Evolutionary conservation across 1,284 basidiomycete species (phyloP), one percentile per base, ranked within the genome.

Genomic region (Melampsora abietis-canadensis): DNA sequence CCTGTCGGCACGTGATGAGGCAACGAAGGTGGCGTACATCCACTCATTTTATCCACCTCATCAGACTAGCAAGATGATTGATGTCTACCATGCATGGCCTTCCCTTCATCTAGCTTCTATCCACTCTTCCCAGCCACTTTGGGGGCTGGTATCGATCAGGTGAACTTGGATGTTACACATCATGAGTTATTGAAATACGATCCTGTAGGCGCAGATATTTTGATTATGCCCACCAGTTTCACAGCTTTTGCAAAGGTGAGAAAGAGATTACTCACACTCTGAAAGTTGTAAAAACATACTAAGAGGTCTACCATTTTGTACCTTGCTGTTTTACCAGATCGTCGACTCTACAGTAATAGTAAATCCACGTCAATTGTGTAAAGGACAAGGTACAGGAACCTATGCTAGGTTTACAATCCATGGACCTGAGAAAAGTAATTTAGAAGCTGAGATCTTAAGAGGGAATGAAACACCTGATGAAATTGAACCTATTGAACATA

Each of bases 61-160:
- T 10, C 2, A 40, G 12, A 6, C 6, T 40, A 40, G 6, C 37
- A 40, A 40, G 6, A 12, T 12, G 10, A 40, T 40, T 5, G 37
- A 40, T 12, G n/a, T 57, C 44, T 3, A n/a, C 12, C 46, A 14
- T 21, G 37, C 10, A 2, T 54, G 10, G 24, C 51, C 5, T 5
- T 59, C 2, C 47, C 21, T 34, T 75, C 30, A 37, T 77, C 40
- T 79, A 94, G 90, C 80, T 96, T 97, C 83, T 99, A 98, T 82
- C 96, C 96, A 0, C 82, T 98, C 60, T 98, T 95, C 81, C 95
- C 95, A 2, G 86, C 89, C 0, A 92, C 95, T 0, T 81, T 86
- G 17, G 85, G 86, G 46, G 92, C 93, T 79, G 87, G 78, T 17
- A 61, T 80, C 30, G 78, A 80, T 21, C 48, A 66, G n/a, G 68